Conservation (phyloP, 2,329 filamentous ascomycete genomes). For the Beauveria varroae region DNA sequence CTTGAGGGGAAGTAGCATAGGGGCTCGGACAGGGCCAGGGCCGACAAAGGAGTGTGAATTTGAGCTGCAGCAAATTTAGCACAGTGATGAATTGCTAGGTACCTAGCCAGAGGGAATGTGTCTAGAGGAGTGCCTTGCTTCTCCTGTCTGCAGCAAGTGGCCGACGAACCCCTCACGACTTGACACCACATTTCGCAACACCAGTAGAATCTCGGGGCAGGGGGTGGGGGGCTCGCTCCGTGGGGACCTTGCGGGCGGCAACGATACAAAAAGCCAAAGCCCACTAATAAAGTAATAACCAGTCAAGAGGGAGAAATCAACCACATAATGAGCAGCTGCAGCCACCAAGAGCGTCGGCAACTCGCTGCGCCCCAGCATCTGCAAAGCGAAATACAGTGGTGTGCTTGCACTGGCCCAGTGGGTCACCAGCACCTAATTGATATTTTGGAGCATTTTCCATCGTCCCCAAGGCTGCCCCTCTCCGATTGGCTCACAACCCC, state of each 20-base stretch:
- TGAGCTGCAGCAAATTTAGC: background rate
- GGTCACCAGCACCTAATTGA: no score
- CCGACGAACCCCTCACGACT: background rate
- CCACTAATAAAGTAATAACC: background rate
- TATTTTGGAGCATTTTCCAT: background rate
- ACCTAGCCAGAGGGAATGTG: background rate
- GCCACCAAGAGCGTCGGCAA: background rate
- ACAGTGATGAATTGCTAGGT: background rate
- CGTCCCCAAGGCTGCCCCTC: background rate
- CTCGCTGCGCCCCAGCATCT: background rate
- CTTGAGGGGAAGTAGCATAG: conserved; percentile 1
- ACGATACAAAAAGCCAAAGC: background rate
- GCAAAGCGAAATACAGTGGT: background rate
- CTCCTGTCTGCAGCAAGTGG: background rate
- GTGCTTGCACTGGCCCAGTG: background rate
- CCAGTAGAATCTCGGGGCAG: conserved; percentile 1
- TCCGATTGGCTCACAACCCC: background rate
- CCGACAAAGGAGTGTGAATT: background rate
- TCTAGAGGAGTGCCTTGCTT: background rate
- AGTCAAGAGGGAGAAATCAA: background rate
- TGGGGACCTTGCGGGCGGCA: conserved; percentile 3
- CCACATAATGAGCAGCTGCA: background rate
- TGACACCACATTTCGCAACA: background rate
- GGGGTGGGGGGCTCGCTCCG: background rate
- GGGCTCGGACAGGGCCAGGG: conserved; percentile 1